Evolutionary conservation across 169 alveolate genomes (phyloP).

Genomic region (Pseudocohnilembus persalinus): DNA sequence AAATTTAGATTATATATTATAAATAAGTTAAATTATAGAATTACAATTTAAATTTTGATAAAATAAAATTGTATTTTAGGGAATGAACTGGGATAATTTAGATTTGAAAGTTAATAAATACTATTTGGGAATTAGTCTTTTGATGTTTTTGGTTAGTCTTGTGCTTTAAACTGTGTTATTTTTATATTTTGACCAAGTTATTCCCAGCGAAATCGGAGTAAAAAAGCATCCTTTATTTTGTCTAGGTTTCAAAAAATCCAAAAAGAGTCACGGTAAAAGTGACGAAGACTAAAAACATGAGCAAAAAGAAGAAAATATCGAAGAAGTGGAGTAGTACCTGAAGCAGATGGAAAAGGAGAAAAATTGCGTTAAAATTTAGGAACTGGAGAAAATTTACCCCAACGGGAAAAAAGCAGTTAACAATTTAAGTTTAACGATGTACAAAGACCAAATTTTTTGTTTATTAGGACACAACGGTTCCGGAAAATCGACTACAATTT

Average conservation of each 20-base stretch:
- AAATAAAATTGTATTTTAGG: no score
- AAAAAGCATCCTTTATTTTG: constrained; percentile 28
- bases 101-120: constrained; percentile 1
- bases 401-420: constrained; percentile 68
- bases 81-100: constrained; percentile 10
- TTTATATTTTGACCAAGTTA: constrained; percentile 22
- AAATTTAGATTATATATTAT: no score
- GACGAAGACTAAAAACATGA: constrained; percentile 4
- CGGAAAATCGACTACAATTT: constrained; percentile 86
- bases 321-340: constrained; percentile 30
- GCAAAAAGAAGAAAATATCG: constrained; percentile 22
- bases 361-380: constrained; percentile 50
- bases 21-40: no score
- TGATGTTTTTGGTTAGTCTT: constrained; percentile 18
- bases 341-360: constrained; percentile 50
- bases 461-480: constrained; percentile 91
- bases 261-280: background rate
- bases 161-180: background rate
- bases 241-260: background rate
- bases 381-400: constrained; percentile 53
- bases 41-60: no score
- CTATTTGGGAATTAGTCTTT: constrained; percentile 7
- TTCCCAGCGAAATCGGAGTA: constrained; percentile 16
- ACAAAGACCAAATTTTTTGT: constrained; percentile 81
- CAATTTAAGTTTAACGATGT: constrained; percentile 72